These are phyloP conservation scores for Pythium guiyangense DNA, from an alignment of 352 stramenopile species.

Conservation along the genomic window DNA sequence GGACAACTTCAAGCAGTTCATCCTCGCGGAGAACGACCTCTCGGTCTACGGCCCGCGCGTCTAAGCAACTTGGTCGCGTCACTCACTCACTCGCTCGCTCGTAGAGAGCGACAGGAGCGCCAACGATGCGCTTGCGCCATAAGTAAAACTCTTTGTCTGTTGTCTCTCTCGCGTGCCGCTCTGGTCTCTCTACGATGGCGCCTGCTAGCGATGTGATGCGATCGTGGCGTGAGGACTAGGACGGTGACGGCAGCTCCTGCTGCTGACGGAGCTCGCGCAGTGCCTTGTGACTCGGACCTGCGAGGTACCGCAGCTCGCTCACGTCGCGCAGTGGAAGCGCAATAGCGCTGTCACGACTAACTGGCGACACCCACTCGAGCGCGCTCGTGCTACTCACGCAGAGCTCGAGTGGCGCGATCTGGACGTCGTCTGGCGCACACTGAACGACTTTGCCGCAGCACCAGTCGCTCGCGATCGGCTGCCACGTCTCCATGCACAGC, in stretches of 20 bases:
- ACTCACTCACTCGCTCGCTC: no score
- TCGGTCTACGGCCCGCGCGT: slow-evolving; percentile 87
- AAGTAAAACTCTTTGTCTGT: no score
- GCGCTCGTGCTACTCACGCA: neutral
- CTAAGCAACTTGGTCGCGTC: no score
- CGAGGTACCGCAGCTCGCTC: slow-evolving; percentile 46
- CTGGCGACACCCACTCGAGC: slow-evolving; percentile 9
- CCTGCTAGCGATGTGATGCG: no score
- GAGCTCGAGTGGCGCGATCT: slow-evolving; percentile 4
- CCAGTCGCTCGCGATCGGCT: slow-evolving; percentile 68
- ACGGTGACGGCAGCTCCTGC: neutral
- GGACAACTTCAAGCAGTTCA: slow-evolving; percentile 95
- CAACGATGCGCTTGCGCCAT: no score
- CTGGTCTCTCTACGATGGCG: no score
- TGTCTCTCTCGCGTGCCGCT: no score
- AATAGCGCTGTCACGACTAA: slow-evolving; percentile 3
- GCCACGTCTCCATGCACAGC: slow-evolving; percentile 75
- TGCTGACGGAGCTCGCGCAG: neutral
- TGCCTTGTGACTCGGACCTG: slow-evolving; percentile 26
- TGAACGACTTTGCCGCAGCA: slow-evolving; percentile 38
- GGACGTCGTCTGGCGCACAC: neutral
- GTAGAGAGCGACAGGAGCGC: no score
- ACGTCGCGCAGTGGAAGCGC: slow-evolving; percentile 26
- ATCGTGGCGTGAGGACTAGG: no score
- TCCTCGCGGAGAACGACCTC: slow-evolving; percentile 93